Evolutionary conservation across 768 basidiomycete genomes (phyloP).

Genomic region (Termitomyces sp.): DNA sequence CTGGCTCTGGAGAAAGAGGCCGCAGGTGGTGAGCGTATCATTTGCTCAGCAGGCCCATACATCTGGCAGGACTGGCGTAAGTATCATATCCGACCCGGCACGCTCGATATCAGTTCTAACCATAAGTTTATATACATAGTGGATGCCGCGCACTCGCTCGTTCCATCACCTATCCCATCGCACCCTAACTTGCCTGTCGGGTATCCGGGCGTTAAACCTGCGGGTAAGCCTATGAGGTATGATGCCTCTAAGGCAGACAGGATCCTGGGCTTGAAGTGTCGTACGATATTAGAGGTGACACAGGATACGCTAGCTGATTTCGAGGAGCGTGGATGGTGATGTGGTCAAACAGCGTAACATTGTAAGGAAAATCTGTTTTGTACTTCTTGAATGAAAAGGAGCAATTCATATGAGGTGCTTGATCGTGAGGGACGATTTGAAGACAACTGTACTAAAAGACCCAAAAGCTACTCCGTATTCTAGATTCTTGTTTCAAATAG

Average conservation of each 20-base stretch:
- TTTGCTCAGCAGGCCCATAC: constrained; percentile 27
- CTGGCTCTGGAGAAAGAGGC: constrained; percentile 39
- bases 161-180: constrained; percentile 24
- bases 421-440: too few relatives aligned
- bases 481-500: too few relatives aligned
- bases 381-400: too few relatives aligned
- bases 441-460: too few relatives aligned
- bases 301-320: constrained; percentile 38
- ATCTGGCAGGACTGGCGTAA: constrained; percentile 26
- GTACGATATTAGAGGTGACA: constrained; percentile 32
- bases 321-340: constrained; percentile 36
- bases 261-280: constrained; percentile 38
- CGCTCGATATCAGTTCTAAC: neutral
- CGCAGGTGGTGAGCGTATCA: constrained; percentile 50
- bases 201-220: constrained; percentile 24
- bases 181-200: constrained; percentile 25
- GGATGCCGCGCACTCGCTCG: constrained; percentile 30
- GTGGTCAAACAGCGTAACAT: neutral
- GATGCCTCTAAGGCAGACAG: constrained; percentile 31
- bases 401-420: too few relatives aligned
- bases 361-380: neutral
- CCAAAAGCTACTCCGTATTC: neutral
- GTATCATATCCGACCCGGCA: neutral
- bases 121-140: constrained; percentile 18
- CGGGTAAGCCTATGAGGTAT: constrained; percentile 20